phyloP scores from a whole-genome alignment of 495 filamentous ascomycete genomes.

The Hypomontagnella submonticulosa region DNA sequence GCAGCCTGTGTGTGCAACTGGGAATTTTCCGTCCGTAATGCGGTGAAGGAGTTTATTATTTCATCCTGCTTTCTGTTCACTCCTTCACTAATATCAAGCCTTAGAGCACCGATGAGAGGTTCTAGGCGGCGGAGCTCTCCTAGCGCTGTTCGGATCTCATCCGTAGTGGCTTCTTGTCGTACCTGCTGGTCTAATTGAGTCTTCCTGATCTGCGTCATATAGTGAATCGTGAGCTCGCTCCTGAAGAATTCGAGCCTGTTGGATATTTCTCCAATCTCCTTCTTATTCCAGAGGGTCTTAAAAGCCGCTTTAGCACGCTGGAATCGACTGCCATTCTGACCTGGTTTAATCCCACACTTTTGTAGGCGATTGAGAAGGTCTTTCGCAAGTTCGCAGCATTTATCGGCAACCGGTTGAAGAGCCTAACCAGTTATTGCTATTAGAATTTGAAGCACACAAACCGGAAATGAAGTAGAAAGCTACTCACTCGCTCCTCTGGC shows the following conservation, averaged over 20 bases:
- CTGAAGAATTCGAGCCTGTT: slow-evolving; percentile 19
- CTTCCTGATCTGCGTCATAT: slow-evolving; percentile 10
- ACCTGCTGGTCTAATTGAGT: slow-evolving; percentile 12
- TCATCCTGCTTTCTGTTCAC: not conserved
- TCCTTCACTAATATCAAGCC: not conserved
- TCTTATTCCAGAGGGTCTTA: slow-evolving; percentile 22
- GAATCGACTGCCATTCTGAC: slow-evolving; percentile 8
- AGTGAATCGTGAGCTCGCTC: slow-evolving; percentile 17
- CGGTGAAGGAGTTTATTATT: slow-evolving; percentile 7
- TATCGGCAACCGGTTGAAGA: slow-evolving; percentile 23
- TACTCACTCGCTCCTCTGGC: slow-evolving; percentile 14
- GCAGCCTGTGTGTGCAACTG: slow-evolving; percentile 7
- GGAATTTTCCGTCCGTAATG: slow-evolving; percentile 7
- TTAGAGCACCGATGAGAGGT: slow-evolving; percentile 2
- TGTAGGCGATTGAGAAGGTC: slow-evolving; percentile 17
- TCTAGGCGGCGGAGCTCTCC: slow-evolving; percentile 6
- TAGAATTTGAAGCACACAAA: not conserved
- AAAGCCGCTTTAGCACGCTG: slow-evolving; percentile 13
- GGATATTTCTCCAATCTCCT: slow-evolving; percentile 20
- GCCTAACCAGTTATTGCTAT: slow-evolving; percentile 1
- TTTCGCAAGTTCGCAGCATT: slow-evolving; percentile 20
- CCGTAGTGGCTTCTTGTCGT: slow-evolving; percentile 11
- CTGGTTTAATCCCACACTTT: slow-evolving; percentile 13
- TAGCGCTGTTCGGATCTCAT: slow-evolving; percentile 7
- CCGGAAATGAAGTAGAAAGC: not conserved